phyloP scores from a whole-genome alignment of 345 rosid genomes.

The Salix exigua region DNA sequence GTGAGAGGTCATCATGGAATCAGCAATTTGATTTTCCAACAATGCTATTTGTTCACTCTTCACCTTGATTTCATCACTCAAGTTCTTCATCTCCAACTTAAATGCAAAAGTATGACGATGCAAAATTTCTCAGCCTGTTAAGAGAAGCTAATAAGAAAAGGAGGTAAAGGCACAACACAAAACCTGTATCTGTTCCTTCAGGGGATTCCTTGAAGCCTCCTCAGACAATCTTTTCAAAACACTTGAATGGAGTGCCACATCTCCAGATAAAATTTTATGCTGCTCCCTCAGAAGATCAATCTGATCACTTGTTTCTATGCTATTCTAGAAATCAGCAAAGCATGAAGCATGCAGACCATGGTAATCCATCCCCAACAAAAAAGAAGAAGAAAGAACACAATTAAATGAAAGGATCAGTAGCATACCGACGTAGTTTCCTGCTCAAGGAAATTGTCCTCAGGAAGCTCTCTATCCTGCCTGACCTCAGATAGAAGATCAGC shows the following conservation, averaged over 20 bases:
- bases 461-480: conserved; percentile 62
- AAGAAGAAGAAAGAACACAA: not conserved
- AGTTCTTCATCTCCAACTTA: conserved; percentile 70
- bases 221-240: conserved; percentile 76
- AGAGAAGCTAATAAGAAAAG: conserved; percentile 13
- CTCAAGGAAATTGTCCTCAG: conserved; percentile 63
- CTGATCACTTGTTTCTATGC: conserved; percentile 74
- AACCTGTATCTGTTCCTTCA: conserved; percentile 66
- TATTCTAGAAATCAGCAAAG: conserved; percentile 47
- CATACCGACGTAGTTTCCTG: conserved; percentile 76
- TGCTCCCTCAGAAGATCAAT: conserved; percentile 89
- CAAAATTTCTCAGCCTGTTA: conserved; percentile 19
- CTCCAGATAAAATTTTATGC: conserved; percentile 85
- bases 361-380: conserved; percentile 1
- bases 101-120: conserved; percentile 20
- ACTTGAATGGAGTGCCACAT: conserved; percentile 79
- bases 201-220: conserved; percentile 67
- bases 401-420: conserved; percentile 3
- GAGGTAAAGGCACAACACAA: conserved; percentile 5
- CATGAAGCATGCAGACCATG: not conserved
- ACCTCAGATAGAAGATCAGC: conserved; percentile 59
- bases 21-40: conserved; percentile 76
- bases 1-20: conserved; percentile 54
- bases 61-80: conserved; percentile 63
- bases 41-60: conserved; percentile 72